Base-by-base conservation (phyloP, 768 basidiomycete genomes). In the Leccinum ochraceum region DNA sequence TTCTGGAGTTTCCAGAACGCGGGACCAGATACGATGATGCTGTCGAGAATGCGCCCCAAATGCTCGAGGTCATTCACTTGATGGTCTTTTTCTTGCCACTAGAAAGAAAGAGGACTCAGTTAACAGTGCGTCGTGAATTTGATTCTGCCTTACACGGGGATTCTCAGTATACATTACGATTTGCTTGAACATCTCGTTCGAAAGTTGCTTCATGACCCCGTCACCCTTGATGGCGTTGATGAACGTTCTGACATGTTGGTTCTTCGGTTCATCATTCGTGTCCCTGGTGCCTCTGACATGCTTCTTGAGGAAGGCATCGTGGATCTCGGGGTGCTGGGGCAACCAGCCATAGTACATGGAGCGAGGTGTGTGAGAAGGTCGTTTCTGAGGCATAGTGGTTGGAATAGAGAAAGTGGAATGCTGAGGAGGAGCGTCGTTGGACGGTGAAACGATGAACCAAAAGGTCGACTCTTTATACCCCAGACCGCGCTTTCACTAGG, bases 321-420 rank as follows among this genome's bases (percentile, higher is more conserved):
- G 24, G 26, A 26, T 16, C 24, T 46, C 34, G 6, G 32, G 16
- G 24, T 53, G 13, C 4, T 14, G 2, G 8, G 60, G 60, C 8
- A 53, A 24, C 57, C 59, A 59, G 6, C 60, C 57, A 17, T 53
- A 11, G 34, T 59, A 52, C 16, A 26, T 8, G 53, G 57, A 28
- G 10, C 20, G 50, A 9, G 22, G 1, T 6, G 9, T 0, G 22
- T 39, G 9, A 11, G 30, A 30, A 34, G 55, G 48, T 14, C 26
- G 48, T 13, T 14, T 8, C 1, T 42, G 17, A n/a, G 39, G 2
- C 60, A 60, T 53, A 6, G 32, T 52, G 24, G 8, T 17, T 42
- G 39, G 39, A 17, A 42, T 42, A 42, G 49, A 16, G 49, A 46
- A 46, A 13, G 46, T 3, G 20, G 46, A 22, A 22, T 13, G 10